Percentiles rank a stretch among this genome's conserved stretches.
Evolutionary conservation across 345 rosid genomes (phyloP).

Genomic region (Populus euphratica): DNA sequence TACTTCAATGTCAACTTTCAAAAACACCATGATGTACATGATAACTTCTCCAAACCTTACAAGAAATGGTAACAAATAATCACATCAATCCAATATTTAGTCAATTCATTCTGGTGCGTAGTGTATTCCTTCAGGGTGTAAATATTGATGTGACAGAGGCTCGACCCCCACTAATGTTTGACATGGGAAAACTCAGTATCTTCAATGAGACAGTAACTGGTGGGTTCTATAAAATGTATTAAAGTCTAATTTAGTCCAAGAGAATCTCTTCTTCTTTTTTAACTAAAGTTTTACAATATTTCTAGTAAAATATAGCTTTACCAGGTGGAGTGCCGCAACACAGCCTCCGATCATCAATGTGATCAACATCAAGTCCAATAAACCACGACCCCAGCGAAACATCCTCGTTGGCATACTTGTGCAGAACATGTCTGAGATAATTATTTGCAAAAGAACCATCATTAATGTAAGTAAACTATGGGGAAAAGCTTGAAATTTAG

Average conservation of each 20-base stretch:
- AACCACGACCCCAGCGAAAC: constrained; percentile 97
- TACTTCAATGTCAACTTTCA: neutral
- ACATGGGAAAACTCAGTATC: constrained; percentile 20
- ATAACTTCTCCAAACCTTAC: constrained; percentile 15
- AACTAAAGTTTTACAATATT: neutral
- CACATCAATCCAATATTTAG: constrained; percentile 8
- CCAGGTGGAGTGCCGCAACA: constrained; percentile 99
- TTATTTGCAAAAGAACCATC: constrained; percentile 5
- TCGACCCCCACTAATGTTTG: constrained; percentile 9
- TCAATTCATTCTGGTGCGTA: constrained; percentile 25
- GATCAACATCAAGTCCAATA: constrained; percentile 90
- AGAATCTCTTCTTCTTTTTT: neutral
- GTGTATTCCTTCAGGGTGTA: constrained; percentile 14
- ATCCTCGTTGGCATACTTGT: constrained; percentile 96
- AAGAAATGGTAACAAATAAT: neutral
- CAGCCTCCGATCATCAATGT: constrained; percentile 86
- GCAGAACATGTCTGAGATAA: constrained; percentile 75
- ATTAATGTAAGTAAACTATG: neutral
- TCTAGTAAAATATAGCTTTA: constrained; percentile 25
- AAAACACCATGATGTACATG: neutral
- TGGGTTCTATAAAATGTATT: neutral
- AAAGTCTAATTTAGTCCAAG: neutral
- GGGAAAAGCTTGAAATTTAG: neutral
- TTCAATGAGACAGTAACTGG: neutral
- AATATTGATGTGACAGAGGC: constrained; percentile 26